Percentiles rank a stretch among this genome's conserved stretches.
These are phyloP conservation scores for Yamadazyma sp. DNA, from an alignment of 805 yeast species.

Conservation along the genomic window DNA sequence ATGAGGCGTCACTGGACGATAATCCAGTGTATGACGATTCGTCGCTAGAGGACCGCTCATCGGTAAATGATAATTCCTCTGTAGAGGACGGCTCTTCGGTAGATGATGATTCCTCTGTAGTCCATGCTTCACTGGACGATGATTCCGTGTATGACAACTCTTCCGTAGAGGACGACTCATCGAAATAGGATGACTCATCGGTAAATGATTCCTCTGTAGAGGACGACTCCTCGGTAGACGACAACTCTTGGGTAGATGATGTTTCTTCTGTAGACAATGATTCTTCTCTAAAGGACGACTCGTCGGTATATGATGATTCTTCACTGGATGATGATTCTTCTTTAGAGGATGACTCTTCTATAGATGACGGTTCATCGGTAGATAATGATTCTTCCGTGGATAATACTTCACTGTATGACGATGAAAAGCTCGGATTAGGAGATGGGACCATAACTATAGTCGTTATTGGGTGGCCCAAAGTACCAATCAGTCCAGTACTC, in stretches of 20 bases:
- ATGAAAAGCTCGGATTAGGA: conserved; percentile 7
- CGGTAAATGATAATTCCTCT: not conserved
- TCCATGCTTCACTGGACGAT: not conserved
- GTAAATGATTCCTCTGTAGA: not conserved
- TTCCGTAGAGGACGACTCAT: not conserved
- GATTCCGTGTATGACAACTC: too few relatives aligned
- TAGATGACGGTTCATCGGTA: not conserved
- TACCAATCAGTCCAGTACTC: conserved; percentile 12
- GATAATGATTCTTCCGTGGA: not conserved
- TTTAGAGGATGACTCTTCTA: not conserved
- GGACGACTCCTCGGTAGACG: not conserved
- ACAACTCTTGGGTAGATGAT: not conserved
- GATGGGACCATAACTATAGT: conserved; percentile 15
- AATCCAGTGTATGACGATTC: not conserved
- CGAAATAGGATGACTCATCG: not conserved
- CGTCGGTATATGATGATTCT: not conserved
- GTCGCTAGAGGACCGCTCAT: not conserved
- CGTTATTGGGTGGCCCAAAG: conserved; percentile 11
- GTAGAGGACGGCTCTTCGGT: not conserved
- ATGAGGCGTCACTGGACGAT: too few relatives aligned
- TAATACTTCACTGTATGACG: not conserved
- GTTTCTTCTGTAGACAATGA: not conserved
- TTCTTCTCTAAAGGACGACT: conserved; percentile 1
- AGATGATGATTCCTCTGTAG: not conserved
- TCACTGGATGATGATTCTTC: conserved; percentile 1